phyloP scores from a whole-genome alignment of 2,329 filamentous ascomycete genomes.

The Diaporthe sp. region DNA sequence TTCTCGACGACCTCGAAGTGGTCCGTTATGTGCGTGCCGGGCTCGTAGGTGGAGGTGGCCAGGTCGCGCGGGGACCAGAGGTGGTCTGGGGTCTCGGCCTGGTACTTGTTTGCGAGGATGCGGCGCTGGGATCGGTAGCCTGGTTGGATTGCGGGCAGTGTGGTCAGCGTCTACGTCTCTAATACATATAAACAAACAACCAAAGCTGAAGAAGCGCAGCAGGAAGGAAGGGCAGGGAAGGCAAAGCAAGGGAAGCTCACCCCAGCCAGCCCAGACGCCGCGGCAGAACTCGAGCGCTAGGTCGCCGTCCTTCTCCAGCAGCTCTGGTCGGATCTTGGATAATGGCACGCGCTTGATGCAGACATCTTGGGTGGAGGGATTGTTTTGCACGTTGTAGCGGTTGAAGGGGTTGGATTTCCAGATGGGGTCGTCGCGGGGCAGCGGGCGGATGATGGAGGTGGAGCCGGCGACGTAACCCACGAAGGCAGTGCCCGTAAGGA shows the following conservation, averaged over 20 bases:
- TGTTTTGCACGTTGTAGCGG: conserved; percentile 72
- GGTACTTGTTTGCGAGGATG: conserved; percentile 71
- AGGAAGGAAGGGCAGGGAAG: neutral
- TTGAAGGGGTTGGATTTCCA: conserved; percentile 70
- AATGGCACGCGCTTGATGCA: conserved; percentile 74
- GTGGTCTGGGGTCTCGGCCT: conserved; percentile 68
- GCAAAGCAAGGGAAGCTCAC: conserved; percentile 56
- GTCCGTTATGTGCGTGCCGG: conserved; percentile 75
- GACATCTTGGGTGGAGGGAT: conserved; percentile 75
- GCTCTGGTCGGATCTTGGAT: conserved; percentile 72
- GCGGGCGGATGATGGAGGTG: conserved; percentile 69
- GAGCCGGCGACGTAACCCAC: conserved; percentile 66
- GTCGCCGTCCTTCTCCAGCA: conserved; percentile 70
- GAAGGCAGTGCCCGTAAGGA: conserved; percentile 65
- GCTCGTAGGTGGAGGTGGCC: conserved; percentile 67
- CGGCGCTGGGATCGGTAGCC: conserved; percentile 71
- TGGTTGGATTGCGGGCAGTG: conserved; percentile 46
- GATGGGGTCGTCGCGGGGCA: conserved; percentile 71
- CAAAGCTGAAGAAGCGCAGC: neutral
- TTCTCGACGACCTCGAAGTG: conserved; percentile 81
- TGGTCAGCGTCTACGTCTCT: neutral
- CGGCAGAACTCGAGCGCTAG: conserved; percentile 76
- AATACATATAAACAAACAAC: accelerated
- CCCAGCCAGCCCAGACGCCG: conserved; percentile 75
- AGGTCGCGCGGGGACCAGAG: conserved; percentile 73